Evolutionary conservation across 225 moss, liverwort and hornwort genomes (phyloP).

Genomic region (Polytrichum formosum): DNA sequence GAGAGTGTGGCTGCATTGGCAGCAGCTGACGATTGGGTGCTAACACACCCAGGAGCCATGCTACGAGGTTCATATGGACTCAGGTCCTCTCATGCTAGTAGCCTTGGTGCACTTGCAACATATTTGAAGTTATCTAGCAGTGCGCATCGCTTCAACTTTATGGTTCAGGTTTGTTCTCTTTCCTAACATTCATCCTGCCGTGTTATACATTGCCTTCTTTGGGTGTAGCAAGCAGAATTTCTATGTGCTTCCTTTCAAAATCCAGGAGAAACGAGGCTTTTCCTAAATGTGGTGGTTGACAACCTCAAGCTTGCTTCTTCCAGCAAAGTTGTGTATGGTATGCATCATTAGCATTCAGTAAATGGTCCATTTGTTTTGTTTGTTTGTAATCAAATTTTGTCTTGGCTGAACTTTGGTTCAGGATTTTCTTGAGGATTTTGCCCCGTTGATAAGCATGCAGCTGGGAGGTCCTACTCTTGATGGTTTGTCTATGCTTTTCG

Average conservation of each 20-base stretch:
- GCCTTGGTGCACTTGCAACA: constrained; percentile 30
- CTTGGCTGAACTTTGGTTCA: constrained; percentile 25
- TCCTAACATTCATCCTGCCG: neutral
- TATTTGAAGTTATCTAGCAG: constrained; percentile 73
- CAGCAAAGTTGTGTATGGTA: neutral
- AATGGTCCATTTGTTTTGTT: neutral
- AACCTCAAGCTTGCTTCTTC: no score
- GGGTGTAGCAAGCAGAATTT: neutral
- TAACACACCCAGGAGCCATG: constrained; percentile 59
- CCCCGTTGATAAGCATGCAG: constrained; percentile 93
- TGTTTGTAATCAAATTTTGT: neutral
- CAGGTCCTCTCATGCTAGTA: constrained; percentile 59
- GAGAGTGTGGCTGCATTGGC: no score
- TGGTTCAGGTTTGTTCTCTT: constrained; percentile 65
- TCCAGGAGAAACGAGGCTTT: no score
- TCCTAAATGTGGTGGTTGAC: no score
- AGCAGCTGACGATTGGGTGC: constrained; percentile 69
- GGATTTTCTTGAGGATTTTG: constrained; percentile 96
- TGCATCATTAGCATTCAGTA: neutral
- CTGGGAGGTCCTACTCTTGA: constrained; percentile 81
- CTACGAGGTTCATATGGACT: constrained; percentile 62
- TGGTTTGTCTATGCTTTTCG: constrained; percentile 77
- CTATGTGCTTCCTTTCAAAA: no score
- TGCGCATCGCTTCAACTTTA: constrained; percentile 89
- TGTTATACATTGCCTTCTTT: neutral